Evolutionary conservation across 1,139 yeast species (phyloP), one percentile per base, ranked within the genome.

Genomic region (Candida dubliniensis): DNA sequence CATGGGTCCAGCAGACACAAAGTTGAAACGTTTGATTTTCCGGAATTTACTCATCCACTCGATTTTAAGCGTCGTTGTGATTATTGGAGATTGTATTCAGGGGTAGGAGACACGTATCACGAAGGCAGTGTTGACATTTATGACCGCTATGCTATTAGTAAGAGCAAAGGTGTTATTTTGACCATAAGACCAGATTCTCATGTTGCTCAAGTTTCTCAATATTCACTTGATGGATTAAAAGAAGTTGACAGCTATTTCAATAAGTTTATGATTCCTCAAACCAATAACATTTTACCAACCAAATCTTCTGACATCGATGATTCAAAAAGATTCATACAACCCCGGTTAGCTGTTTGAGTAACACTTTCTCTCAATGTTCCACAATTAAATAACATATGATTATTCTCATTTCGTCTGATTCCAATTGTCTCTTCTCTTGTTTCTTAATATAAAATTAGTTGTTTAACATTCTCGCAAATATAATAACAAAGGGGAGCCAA

Each of bases 101-200:
- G 61, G 26, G 56, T 56, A 40, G 64, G 49, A 4, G 31, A 40
- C 12, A 40, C 49, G 14, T 44, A 47, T 38, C 47, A 47, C 29
- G 49, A 46, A 38, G 46, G 46, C 12, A 34, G 35, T 6, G 37
- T 42, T 36, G 45, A 45, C 33, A 36, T 42, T 26, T 63, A 63
- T 45, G 51, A 48, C 15, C 49, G 53, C 44, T 64, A 54, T 41
- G 69, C 67, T 4, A 55, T 64, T 34, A 58, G 59, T 40, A 53
- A 56, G 12, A 41, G 53, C 23, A 48, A 45, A 8, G 67, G 69
- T 15, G 59, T 61, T 10, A 44, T 66, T 27, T 41, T 63, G 23
- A 61, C 66, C 26, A 48, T 63, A 13, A 52, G 71, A 36, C 71
- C 71, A n/a, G 71, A 66, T 52, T 67, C 69, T 2, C 64, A 66